These are phyloP conservation scores for Parascedosporium putredinis DNA, from an alignment of 2,329 filamentous ascomycete species.

Conservation along the genomic window DNA sequence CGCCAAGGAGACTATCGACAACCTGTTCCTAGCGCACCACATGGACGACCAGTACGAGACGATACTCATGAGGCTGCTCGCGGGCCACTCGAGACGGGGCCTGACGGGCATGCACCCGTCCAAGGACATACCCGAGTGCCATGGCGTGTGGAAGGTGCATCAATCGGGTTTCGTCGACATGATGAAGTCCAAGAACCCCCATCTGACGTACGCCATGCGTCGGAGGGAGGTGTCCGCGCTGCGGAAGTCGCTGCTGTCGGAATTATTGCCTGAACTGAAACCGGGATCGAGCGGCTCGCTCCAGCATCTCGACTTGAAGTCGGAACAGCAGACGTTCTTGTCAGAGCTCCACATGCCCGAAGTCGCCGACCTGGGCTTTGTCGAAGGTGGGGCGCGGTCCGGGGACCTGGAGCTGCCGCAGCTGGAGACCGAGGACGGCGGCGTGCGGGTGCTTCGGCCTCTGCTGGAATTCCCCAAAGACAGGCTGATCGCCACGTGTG, in stretches of 20 bases:
- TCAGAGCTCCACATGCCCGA: neutral
- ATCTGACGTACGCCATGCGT: slow-evolving; percentile 26
- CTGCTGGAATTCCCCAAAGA: slow-evolving; percentile 62
- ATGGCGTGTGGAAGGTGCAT: slow-evolving; percentile 61
- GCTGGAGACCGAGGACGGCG: slow-evolving; percentile 48
- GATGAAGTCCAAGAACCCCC: slow-evolving; percentile 24
- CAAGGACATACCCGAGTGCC: slow-evolving; percentile 72
- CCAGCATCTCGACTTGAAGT: neutral
- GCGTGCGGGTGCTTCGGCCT: slow-evolving; percentile 58
- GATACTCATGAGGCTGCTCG: slow-evolving; percentile 64
- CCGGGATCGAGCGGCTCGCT: neutral
- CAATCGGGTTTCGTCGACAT: slow-evolving; percentile 50
- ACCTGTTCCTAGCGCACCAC: slow-evolving; percentile 76
- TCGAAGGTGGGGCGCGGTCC: neutral
- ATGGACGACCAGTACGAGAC: slow-evolving; percentile 88
- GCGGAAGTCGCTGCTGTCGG: slow-evolving; percentile 11
- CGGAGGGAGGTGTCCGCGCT: slow-evolving; percentile 19
- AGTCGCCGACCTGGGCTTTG: neutral
- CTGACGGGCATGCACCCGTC: slow-evolving; percentile 57
- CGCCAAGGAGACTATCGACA: slow-evolving; percentile 34
- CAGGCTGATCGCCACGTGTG: slow-evolving; percentile 64
- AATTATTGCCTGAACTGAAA: neutral
- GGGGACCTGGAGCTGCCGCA: neutral
- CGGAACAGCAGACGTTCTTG: neutral
- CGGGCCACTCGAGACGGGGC: slow-evolving; percentile 58